These are phyloP conservation scores for Parietichytrium sp. DNA, from an alignment of 108 stramenopile species.

Conservation along the genomic window DNA sequence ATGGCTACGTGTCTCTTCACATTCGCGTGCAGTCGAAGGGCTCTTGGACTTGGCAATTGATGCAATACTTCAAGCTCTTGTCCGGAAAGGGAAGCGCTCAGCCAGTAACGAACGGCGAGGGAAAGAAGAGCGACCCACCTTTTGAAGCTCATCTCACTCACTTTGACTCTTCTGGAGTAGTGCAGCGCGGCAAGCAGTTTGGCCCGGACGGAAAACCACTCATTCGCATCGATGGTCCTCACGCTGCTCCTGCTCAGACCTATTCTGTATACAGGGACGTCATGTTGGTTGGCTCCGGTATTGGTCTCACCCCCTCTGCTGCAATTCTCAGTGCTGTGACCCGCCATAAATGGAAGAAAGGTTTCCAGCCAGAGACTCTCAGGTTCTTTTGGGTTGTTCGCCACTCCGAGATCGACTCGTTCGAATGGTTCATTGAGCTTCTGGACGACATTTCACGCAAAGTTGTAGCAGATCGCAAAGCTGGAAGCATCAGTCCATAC, in stretches of 20 bases:
- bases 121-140: too few species aligned
- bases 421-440: conserved; percentile 49
- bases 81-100: too few species aligned
- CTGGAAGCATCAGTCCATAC: conserved; percentile 16
- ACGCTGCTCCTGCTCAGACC: conserved; percentile 50
- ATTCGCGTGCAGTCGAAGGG: conserved; percentile 47
- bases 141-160: conserved; percentile 12
- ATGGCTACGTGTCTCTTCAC: conserved; percentile 49
- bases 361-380: conserved; percentile 53
- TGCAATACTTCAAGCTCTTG: conserved; percentile 45
- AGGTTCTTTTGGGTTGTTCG: conserved; percentile 56
- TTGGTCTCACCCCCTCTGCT: conserved; percentile 53
- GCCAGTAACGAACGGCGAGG: neutral
- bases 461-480: neutral
- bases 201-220: conserved; percentile 50
- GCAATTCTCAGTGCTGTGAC: conserved; percentile 47
- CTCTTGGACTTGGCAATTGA: conserved; percentile 27
- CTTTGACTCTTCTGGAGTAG: conserved; percentile 21
- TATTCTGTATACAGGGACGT: conserved; percentile 45
- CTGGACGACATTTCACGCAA: conserved; percentile 18
- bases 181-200: conserved; percentile 36
- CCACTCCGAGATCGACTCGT: conserved; percentile 48
- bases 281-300: conserved; percentile 52
- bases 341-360: conserved; percentile 54
- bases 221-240: conserved; percentile 55